A percentile compares a stretch with the other conserved stretches of the same genome.
Conservation (phyloP, 495 filamentous ascomycete species). For the Cladorrhinum samala region DNA sequence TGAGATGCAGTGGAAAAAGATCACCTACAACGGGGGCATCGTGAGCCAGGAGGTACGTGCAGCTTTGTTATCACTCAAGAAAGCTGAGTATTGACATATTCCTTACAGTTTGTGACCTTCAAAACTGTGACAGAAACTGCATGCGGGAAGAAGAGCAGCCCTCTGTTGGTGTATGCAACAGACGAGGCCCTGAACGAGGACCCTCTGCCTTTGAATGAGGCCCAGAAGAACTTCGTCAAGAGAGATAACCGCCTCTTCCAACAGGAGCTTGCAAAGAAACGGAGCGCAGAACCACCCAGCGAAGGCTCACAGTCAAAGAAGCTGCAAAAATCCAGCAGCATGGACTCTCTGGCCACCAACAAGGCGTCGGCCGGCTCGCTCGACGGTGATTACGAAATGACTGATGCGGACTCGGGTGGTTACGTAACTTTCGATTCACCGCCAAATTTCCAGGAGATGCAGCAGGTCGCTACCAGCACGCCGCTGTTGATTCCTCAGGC, state of each 20-base stretch:
- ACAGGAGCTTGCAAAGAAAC: constrained; percentile 31
- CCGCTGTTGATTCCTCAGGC: too few species aligned
- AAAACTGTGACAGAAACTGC: constrained; percentile 31
- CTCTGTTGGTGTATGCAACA: constrained; percentile 39
- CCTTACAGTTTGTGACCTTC: constrained; percentile 9
- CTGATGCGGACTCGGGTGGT: constrained; percentile 11
- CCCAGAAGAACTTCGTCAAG: constrained; percentile 37
- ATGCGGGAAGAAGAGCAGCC: constrained; percentile 24
- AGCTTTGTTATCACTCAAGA: neutral
- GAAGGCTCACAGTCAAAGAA: constrained; percentile 11
- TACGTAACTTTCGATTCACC: too few species aligned
- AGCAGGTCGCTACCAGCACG: too few species aligned
- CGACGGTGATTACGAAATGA: constrained; percentile 24
- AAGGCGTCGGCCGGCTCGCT: constrained; percentile 23
- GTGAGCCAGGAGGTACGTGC: neutral
- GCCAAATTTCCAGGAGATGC: too few species aligned
- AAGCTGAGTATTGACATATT: constrained; percentile 24
- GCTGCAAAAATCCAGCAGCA: constrained; percentile 21
- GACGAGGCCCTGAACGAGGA: constrained; percentile 33
- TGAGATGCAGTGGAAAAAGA: constrained; percentile 7
- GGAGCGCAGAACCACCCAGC: neutral
- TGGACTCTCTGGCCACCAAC: constrained; percentile 33
- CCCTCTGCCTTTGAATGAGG: constrained; percentile 29
- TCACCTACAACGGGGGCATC: constrained; percentile 3
- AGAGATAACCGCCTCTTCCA: constrained; percentile 41